These are phyloP conservation scores for Mortierella hygrophila DNA, from an alignment of 192 early-diverging fungal species.

Conservation along the genomic window DNA sequence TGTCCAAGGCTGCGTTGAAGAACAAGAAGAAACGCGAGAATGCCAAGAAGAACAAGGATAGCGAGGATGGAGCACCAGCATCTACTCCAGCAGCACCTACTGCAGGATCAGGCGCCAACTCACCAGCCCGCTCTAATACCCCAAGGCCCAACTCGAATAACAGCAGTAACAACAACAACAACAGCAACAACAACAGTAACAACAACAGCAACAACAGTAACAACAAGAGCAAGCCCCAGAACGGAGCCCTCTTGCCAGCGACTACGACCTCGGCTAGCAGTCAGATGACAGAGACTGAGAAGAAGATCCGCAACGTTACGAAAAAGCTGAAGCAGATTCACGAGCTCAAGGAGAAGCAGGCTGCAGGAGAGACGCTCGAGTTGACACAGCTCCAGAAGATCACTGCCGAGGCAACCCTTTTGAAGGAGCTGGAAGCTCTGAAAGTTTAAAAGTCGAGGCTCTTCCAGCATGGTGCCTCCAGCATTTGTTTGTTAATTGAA, in stretches of 20 bases:
- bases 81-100: slow-evolving; percentile 7
- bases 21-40: slow-evolving; percentile 82
- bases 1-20: slow-evolving; percentile 71
- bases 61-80: slow-evolving; percentile 39
- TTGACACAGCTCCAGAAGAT: slow-evolving; percentile 85
- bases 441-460: slow-evolving; percentile 24
- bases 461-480: not conserved
- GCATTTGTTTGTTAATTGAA: not conserved
- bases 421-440: slow-evolving; percentile 67
- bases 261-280: slow-evolving; percentile 41
- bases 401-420: slow-evolving; percentile 67
- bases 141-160: slow-evolving; percentile 32
- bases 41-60: slow-evolving; percentile 67
- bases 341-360: slow-evolving; percentile 83
- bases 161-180: slow-evolving; percentile 23
- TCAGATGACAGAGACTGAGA: slow-evolving; percentile 78
- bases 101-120: slow-evolving; percentile 32
- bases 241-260: slow-evolving; percentile 36
- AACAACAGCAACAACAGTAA: slow-evolving; percentile 14
- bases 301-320: slow-evolving; percentile 87
- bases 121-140: slow-evolving; percentile 40
- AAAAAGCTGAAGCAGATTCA: slow-evolving; percentile 95
- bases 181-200: not conserved
- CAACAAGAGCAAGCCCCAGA: slow-evolving; percentile 42
- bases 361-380: slow-evolving; percentile 85